Evolutionary conservation across 2,329 filamentous ascomycete genomes (phyloP).

Genomic region (Didymella glomerata): DNA sequence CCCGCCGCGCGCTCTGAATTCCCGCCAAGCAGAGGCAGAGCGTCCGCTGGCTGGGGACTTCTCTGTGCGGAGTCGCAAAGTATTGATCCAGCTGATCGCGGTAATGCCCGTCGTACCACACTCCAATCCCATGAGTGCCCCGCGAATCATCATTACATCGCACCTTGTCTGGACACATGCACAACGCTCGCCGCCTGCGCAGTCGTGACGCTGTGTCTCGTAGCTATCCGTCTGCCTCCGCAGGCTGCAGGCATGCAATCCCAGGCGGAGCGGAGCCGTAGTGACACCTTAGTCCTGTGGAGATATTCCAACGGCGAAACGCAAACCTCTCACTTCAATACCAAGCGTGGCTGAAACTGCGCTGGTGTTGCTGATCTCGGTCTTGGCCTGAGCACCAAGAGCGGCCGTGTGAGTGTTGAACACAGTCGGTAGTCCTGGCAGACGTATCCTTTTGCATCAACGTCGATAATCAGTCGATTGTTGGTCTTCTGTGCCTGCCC

Average conservation of each 20-base stretch:
- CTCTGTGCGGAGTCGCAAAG: conserved; percentile 12
- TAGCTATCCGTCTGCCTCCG: conserved; percentile 1
- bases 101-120: conserved; percentile 17
- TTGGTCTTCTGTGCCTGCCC: background rate
- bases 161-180: conserved; percentile 7
- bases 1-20: conserved; percentile 17
- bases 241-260: background rate
- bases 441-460: conserved; percentile 10
- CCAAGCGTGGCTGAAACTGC: conserved; percentile 44
- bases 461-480: background rate
- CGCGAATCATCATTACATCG: conserved; percentile 15
- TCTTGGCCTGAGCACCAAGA: conserved; percentile 28
- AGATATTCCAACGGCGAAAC: background rate
- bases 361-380: conserved; percentile 30
- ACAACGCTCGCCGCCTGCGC: conserved; percentile 11
- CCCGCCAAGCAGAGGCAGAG: conserved; percentile 28
- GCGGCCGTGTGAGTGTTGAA: conserved; percentile 16
- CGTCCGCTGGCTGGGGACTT: conserved; percentile 32
- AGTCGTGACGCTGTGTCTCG: conserved; percentile 15
- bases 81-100: conserved; percentile 19
- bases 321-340: conserved; percentile 21
- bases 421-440: conserved; percentile 14
- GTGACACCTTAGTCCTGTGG: conserved; percentile 3
- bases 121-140: conserved; percentile 1
- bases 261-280: conserved; percentile 16